Evolutionary conservation across 208 protist species (phyloP).

Genomic region (Novymonas esmeraldas): DNA sequence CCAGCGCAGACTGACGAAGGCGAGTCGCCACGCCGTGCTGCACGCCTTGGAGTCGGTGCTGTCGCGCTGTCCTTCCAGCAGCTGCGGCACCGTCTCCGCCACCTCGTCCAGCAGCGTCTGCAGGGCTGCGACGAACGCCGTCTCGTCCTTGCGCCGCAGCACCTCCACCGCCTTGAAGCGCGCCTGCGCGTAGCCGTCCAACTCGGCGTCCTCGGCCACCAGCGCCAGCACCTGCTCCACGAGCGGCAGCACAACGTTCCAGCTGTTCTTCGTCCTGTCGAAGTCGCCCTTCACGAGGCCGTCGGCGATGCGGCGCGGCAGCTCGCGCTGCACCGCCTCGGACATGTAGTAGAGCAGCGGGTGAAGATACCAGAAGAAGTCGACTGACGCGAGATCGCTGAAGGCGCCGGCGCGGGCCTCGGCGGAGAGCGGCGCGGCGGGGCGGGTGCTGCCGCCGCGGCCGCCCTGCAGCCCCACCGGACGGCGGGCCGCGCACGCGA

Average conservation of each 20-base stretch:
- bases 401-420: slow-evolving; percentile 31
- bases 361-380: slow-evolving; percentile 83
- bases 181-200: slow-evolving; percentile 45
- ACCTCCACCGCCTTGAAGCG: slow-evolving; percentile 35
- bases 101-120: slow-evolving; percentile 26
- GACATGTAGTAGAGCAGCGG: slow-evolving; percentile 81
- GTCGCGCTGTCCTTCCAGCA: slow-evolving; percentile 51
- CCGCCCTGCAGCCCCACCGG: slow-evolving; percentile 23
- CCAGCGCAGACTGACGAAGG: slow-evolving; percentile 61
- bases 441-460: slow-evolving; percentile 10
- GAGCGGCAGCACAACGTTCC: slow-evolving; percentile 54
- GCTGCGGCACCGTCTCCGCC: slow-evolving; percentile 56
- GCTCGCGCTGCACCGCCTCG: slow-evolving; percentile 45
- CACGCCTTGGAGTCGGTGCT: slow-evolving; percentile 44
- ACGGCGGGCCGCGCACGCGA: slow-evolving; percentile 55
- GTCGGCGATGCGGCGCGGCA: slow-evolving; percentile 65
- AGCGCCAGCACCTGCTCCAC: slow-evolving; percentile 63
- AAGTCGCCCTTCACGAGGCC: slow-evolving; percentile 69
- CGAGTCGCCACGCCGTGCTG: slow-evolving; percentile 66
- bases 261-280: slow-evolving; percentile 48
- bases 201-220: slow-evolving; percentile 58
- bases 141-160: slow-evolving; percentile 27
- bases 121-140: slow-evolving; percentile 21
- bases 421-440: slow-evolving; percentile 9
- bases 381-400: slow-evolving; percentile 56